Conservation (phyloP, 1,284 basidiomycete genomes). For the Cryptococcus deneoformans region DNA sequence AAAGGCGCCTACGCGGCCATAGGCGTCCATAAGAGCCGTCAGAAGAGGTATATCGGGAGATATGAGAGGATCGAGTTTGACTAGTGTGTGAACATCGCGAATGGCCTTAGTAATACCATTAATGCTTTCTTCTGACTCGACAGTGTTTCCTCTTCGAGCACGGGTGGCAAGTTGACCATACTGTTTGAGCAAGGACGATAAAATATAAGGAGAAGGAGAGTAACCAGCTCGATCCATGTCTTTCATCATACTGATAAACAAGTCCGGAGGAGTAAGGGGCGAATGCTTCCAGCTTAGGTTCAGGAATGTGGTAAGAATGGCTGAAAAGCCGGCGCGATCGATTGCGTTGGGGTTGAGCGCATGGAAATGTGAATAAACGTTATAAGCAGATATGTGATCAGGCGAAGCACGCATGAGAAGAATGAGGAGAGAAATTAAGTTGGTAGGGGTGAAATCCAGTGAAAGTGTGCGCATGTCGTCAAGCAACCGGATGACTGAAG, state of each 20-base stretch:
- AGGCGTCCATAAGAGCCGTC: slow-evolving; percentile 88
- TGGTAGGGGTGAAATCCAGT: slow-evolving; percentile 48
- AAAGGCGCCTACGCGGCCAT: slow-evolving; percentile 70
- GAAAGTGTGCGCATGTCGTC: slow-evolving; percentile 54
- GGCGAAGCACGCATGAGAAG: slow-evolving; percentile 60
- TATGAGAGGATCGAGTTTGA: slow-evolving; percentile 72
- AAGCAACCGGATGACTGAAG: slow-evolving; percentile 55
- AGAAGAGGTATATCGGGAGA: slow-evolving; percentile 72
- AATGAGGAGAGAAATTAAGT: slow-evolving; percentile 57
- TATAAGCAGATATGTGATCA: slow-evolving; percentile 60
- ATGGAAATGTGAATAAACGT: slow-evolving; percentile 57
- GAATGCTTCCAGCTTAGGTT: slow-evolving; percentile 54
- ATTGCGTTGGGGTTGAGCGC: slow-evolving; percentile 52
- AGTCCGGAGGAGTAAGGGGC: slow-evolving; percentile 57
- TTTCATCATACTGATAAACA: slow-evolving; percentile 72
- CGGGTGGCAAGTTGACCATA: slow-evolving; percentile 36
- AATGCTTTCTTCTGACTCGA: not conserved
- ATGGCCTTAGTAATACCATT: slow-evolving; percentile 45
- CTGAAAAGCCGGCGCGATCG: slow-evolving; percentile 58
- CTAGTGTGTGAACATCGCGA: slow-evolving; percentile 69
- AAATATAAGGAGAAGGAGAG: slow-evolving; percentile 60
- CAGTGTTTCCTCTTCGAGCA: slow-evolving; percentile 1
- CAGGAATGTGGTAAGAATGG: slow-evolving; percentile 64
- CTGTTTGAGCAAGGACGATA: slow-evolving; percentile 65
- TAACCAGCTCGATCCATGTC: slow-evolving; percentile 75